A percentile compares a stretch with the other conserved stretches of the same genome.
phyloP scores from a whole-genome alignment of 129 eudicot species.

The Scalesia atractyloides region DNA sequence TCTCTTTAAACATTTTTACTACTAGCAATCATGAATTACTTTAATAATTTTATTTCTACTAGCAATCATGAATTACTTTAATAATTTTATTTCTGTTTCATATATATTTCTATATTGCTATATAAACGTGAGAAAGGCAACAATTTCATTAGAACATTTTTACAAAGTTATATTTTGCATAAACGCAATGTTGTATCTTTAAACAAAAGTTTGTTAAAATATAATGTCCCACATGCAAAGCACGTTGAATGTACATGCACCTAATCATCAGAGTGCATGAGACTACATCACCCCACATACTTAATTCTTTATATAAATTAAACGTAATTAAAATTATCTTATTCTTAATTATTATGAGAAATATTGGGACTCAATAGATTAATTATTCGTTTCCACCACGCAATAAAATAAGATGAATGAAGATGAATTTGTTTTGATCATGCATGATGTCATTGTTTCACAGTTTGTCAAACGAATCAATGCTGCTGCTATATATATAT shows the following conservation, averaged over 20 bases:
- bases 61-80: not conserved
- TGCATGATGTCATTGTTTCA: conserved; percentile 28
- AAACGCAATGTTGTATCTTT: not conserved
- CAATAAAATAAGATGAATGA: conserved; percentile 21
- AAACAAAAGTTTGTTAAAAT: conserved; percentile 7
- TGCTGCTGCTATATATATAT: not conserved
- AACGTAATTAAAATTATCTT: conserved; percentile 10
- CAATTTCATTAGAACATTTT: not conserved
- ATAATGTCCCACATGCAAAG: conserved; percentile 30
- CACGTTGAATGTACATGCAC: conserved; percentile 29
- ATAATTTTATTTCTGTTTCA: not conserved
- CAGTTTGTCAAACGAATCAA: conserved; percentile 1
- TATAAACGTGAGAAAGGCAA: not conserved
- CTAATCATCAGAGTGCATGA: conserved; percentile 33
- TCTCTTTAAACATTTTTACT: too few species aligned
- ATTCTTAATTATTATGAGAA: conserved; percentile 5
- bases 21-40: not conserved
- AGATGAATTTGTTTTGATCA: conserved; percentile 30
- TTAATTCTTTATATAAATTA: conserved; percentile 1
- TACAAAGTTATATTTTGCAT: not conserved
- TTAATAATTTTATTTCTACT: not conserved
- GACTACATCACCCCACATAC: conserved; percentile 25
- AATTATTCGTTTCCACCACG: conserved; percentile 16
- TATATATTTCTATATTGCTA: not conserved
- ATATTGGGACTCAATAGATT: not conserved